Base-by-base conservation (phyloP, 1,284 basidiomycete species). In the Heterobasidion occidentale region DNA sequence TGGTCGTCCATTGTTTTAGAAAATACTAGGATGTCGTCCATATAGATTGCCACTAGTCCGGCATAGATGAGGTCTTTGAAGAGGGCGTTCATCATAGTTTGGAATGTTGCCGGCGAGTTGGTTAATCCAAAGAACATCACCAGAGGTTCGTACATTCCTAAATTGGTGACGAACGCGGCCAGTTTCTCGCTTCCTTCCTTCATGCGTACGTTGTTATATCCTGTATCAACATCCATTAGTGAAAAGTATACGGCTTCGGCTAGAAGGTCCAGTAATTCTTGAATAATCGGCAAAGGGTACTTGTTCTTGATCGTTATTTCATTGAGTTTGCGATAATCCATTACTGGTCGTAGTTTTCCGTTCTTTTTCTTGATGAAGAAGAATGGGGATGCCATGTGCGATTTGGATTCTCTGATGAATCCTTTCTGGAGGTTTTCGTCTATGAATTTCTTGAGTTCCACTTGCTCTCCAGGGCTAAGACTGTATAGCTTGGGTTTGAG, bases 181-280 rank as follows among this genome's bases (percentile, higher is more conserved):
- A 12, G 9, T 17, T 17, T 12, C 17, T 47, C 12, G 17, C 17
- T 17, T 11, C 46, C 46, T 9, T 11, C 17, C 46, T 47, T 47
- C 9, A 47, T 47, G 9, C 17, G 3, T 9, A 47, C 17, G 3
- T 47, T 47, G 46, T n/a, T 47, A 17, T 17, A 47, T 47, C 3
- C 38, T 15, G 9, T 11, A 2, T 58, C 42, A 12, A 57, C 61
- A 42, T 68, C 62, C 12, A 63, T 56, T 1, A 69, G 50, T 7
- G 51, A 34, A 44, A 58, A 58, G n/a, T 20, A 27, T 9, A 35
- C 36, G 15, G 57, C 54, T 2, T 45, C 53, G 15, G 52, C 47
- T 38, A 58, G 36, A 12, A 54, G 54, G 20, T 58, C 46, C 2
- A 56, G 19, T 9, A 56, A 27, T 36, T 59, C 55, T 15, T 50